A percentile compares a stretch with the other conserved stretches of the same genome.
These are phyloP conservation scores for Podila verticillata DNA, from an alignment of 192 early-diverging fungal genomes.

Conservation along the genomic window DNA sequence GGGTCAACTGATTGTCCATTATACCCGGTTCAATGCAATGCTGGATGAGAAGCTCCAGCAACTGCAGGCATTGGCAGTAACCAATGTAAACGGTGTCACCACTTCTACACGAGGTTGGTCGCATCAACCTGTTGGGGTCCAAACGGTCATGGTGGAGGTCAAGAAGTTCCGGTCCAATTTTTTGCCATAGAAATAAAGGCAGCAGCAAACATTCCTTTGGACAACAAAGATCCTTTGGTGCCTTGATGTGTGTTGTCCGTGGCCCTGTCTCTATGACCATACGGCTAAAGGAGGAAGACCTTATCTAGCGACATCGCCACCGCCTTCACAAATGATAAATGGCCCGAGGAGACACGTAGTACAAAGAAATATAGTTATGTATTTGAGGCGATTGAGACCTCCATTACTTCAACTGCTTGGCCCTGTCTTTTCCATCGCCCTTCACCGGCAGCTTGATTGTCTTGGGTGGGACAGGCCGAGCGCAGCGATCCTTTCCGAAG, in stretches of 20 bases:
- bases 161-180: conserved; percentile 88
- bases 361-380: too few relatives aligned
- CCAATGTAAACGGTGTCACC: conserved; percentile 12
- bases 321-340: too few relatives aligned
- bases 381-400: too few relatives aligned
- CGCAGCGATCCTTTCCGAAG: background rate
- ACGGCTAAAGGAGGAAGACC: too few relatives aligned
- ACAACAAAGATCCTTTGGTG: too few relatives aligned
- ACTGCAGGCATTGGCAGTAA: conserved; percentile 11
- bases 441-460: too few relatives aligned
- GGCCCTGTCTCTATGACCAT: too few relatives aligned
- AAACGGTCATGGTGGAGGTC: conserved; percentile 95
- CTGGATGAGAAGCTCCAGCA: conserved; percentile 80
- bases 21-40: conserved; percentile 85
- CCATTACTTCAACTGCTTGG: background rate
- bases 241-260: too few relatives aligned
- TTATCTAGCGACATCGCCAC: too few relatives aligned
- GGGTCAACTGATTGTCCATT: conserved; percentile 91
- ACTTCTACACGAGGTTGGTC: conserved; percentile 35
- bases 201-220: too few relatives aligned
- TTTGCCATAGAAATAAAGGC: conserved; percentile 35
- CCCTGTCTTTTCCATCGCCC: background rate
- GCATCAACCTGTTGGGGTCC: conserved; percentile 85
- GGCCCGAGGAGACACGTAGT: too few relatives aligned
- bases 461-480: background rate